Conservation (phyloP, 2,329 filamentous ascomycete species). For the Microcyclosporella mali region DNA sequence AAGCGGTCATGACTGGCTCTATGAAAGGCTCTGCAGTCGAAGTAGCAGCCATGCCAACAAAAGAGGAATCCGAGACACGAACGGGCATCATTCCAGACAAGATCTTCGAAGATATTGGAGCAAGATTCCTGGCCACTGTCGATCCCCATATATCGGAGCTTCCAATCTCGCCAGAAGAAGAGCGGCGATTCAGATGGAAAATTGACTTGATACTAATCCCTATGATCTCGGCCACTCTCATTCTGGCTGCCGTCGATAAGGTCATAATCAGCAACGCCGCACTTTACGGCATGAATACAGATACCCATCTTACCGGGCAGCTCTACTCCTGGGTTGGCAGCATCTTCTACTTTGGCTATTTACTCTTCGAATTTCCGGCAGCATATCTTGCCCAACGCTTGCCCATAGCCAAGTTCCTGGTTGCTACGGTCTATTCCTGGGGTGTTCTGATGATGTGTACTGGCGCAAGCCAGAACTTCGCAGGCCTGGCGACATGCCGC, state of each 20-base stretch:
- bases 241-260: conserved; percentile 9
- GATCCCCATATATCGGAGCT: conserved; percentile 20
- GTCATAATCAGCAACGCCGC: conserved; percentile 11
- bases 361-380: conserved; percentile 39
- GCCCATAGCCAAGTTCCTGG: conserved; percentile 39
- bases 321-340: conserved; percentile 46
- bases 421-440: conserved; percentile 5
- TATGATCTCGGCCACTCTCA: conserved; percentile 4
- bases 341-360: conserved; percentile 46
- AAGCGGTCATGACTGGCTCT: neutral
- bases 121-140: conserved; percentile 25
- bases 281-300: conserved; percentile 31
- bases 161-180: conserved; percentile 20
- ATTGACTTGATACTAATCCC: conserved; percentile 9
- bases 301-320: conserved; percentile 42
- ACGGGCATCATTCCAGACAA: neutral
- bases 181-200: conserved; percentile 5
- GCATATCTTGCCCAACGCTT: conserved; percentile 39
- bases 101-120: conserved; percentile 24
- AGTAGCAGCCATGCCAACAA: neutral
- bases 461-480: conserved; percentile 14
- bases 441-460: conserved; percentile 7
- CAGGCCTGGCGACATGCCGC: conserved; percentile 36
- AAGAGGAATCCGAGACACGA: no score
- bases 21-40: neutral